Base-by-base conservation (phyloP, 768 basidiomycete species). In the Mycena venus region DNA sequence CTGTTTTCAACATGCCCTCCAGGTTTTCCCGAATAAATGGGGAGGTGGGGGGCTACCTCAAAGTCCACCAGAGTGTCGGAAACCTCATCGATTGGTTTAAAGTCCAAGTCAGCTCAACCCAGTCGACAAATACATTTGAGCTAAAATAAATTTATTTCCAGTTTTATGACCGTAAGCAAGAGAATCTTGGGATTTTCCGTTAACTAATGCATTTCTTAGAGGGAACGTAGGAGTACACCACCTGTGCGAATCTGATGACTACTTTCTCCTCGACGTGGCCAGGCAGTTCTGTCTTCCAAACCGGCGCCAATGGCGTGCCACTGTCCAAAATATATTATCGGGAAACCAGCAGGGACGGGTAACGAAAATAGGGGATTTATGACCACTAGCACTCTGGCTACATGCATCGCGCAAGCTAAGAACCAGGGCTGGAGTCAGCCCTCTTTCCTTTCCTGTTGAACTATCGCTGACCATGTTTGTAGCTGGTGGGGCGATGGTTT, bases 31-130 rank as follows among this genome's bases (percentile, higher is more conserved):
- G 5, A 81, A 70, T 40, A 79, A 71, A 60, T 89, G 83, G 82
- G 82, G 82, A 27, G 86, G 85, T 19, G 91, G 91, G n/a, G 23
- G 92, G 87, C 9, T 93, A 93, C 77, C 83, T 90, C 27, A 85
- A 83, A 58, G 88, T 94, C 25, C 85, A 93, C 79, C 62, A 84
- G 60, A 75, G 81, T 5, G 90, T 91, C 6, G 92, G 92, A 1
- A 83, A 79, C 72, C 80, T 88, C 40, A 94, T 94, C 75, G 92
- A 94, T 80, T 94, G 91, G 89, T 92, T 89, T 79, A 89, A 90
- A 69, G 75, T 88, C 59, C 86, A 91, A 83, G 89, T 90, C 73
- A 81, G 74, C 27, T 83, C n/a, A 19, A 21, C 11, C 8, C 17
- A 4, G 8, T 29, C 12, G n/a, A 25, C 29, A 14, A 17, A 19